These are phyloP conservation scores for Misopates orontium DNA, from an alignment of 257 asterid genomes.

Conservation along the genomic window DNA sequence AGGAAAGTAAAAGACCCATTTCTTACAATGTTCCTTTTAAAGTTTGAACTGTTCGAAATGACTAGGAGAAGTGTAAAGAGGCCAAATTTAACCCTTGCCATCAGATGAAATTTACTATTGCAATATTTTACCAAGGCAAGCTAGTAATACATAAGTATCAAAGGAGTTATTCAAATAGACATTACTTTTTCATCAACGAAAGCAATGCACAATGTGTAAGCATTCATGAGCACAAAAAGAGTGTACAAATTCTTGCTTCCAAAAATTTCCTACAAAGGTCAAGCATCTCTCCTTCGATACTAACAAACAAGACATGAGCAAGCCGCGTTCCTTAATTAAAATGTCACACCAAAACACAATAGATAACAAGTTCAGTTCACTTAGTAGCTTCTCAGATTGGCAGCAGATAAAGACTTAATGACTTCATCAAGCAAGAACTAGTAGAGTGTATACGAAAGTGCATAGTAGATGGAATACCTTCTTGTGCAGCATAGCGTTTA, in stretches of 20 bases:
- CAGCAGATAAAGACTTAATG: conserved; percentile 15
- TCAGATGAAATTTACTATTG: no score
- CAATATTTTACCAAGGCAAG: no score
- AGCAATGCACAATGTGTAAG: no score
- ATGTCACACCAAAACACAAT: not conserved
- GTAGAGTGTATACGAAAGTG: not conserved
- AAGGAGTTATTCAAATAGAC: no score
- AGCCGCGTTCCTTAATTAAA: not conserved
- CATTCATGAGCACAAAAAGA: not conserved
- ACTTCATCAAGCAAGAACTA: conserved; percentile 12
- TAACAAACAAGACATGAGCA: not conserved
- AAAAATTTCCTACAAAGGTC: not conserved
- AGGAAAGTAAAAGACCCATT: not conserved
- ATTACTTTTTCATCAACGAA: no score
- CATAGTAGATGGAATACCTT: conserved; percentile 51
- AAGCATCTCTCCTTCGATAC: not conserved
- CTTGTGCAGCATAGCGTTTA: conserved; percentile 59
- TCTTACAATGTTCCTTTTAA: no score
- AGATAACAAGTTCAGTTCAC: conserved; percentile 3
- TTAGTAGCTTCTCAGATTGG: conserved; percentile 22
- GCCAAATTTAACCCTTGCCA: no score
- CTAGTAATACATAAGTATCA: no score
- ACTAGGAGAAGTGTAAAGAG: no score
- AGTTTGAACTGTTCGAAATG: no score
- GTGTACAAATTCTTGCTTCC: not conserved